Evolutionary conservation across 2,329 filamentous ascomycete species (phyloP).

Genomic region (Penicillium sp.): DNA sequence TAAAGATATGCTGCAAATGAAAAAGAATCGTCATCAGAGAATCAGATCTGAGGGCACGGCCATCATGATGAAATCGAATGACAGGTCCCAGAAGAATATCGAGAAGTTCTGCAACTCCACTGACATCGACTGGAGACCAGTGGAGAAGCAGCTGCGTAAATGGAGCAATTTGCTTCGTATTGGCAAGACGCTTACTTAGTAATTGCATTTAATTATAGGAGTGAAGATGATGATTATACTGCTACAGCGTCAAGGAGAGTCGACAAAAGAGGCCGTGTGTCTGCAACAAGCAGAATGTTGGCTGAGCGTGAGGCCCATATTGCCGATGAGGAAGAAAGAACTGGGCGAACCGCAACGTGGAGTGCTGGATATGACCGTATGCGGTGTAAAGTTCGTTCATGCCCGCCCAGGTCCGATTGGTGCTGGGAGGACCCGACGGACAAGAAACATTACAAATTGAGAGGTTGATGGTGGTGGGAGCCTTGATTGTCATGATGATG

Average conservation of each 20-base stretch:
- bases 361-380: conserved; percentile 15
- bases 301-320: too few relatives aligned
- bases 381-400: background rate
- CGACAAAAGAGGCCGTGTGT: too few relatives aligned
- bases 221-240: too few relatives aligned
- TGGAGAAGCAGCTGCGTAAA: conserved; percentile 17
- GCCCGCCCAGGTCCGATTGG: conserved; percentile 12
- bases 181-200: too few relatives aligned
- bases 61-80: conserved; percentile 8
- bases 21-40: conserved; percentile 13
- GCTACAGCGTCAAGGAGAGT: too few relatives aligned
- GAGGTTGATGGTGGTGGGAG: conserved; percentile 8
- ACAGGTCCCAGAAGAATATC: conserved; percentile 2
- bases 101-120: conserved; percentile 15
- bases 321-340: background rate
- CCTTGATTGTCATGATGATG: conserved; percentile 11
- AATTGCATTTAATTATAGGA: too few relatives aligned
- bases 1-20: conserved; percentile 18
- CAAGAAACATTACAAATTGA: conserved; percentile 18
- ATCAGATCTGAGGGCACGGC: conserved; percentile 19
- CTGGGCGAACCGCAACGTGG: conserved; percentile 9
- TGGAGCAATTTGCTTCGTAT: conserved; percentile 11
- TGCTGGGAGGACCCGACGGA: conserved; percentile 17
- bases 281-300: too few relatives aligned
- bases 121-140: conserved; percentile 16